A percentile compares a stretch with the other conserved stretches of the same genome.
phyloP scores from a whole-genome alignment of 306 rosid species.

The Vigna unguiculata region DNA sequence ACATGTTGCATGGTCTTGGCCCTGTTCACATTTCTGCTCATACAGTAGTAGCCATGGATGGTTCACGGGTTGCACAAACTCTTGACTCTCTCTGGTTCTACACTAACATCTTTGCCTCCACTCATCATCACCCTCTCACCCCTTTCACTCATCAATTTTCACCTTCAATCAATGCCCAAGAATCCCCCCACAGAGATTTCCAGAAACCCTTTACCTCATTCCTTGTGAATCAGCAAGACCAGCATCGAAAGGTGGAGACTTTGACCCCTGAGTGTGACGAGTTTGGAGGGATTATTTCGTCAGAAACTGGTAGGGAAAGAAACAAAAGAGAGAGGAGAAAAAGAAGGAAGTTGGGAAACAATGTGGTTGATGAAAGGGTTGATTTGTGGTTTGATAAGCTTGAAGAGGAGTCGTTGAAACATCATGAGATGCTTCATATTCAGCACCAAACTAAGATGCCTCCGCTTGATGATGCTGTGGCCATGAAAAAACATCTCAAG shows the following conservation, averaged over 20 bases:
- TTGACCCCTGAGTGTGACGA: neutral
- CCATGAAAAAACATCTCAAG: slow-evolving; percentile 80
- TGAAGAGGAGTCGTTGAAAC: neutral
- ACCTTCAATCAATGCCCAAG: slow-evolving; percentile 20
- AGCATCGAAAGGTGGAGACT: slow-evolving; percentile 18
- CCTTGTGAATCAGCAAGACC: slow-evolving; percentile 29
- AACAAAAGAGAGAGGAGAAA: slow-evolving; percentile 40
- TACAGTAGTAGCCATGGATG: slow-evolving; percentile 46
- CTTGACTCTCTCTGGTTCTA: slow-evolving; percentile 77
- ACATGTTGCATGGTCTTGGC: slow-evolving; percentile 27
- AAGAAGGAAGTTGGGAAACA: neutral
- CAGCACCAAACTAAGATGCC: slow-evolving; percentile 42
- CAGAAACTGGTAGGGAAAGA: neutral
- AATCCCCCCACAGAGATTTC: slow-evolving; percentile 23
- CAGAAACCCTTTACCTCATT: slow-evolving; percentile 34
- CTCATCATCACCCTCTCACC: neutral
- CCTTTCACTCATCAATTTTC: slow-evolving; percentile 20
- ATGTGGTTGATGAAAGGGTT: slow-evolving; percentile 44
- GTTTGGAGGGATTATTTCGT: slow-evolving; percentile 25
- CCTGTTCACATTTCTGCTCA: neutral
- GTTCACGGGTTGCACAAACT: slow-evolving; percentile 50
- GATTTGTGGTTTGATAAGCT: slow-evolving; percentile 26
- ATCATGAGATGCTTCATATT: neutral
- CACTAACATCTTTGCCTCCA: slow-evolving; percentile 49
- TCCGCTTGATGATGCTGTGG: slow-evolving; percentile 57